Percentiles rank a stretch among this genome's conserved stretches.
Conservation (phyloP, 768 basidiomycete species). For the Suillus plorans region DNA sequence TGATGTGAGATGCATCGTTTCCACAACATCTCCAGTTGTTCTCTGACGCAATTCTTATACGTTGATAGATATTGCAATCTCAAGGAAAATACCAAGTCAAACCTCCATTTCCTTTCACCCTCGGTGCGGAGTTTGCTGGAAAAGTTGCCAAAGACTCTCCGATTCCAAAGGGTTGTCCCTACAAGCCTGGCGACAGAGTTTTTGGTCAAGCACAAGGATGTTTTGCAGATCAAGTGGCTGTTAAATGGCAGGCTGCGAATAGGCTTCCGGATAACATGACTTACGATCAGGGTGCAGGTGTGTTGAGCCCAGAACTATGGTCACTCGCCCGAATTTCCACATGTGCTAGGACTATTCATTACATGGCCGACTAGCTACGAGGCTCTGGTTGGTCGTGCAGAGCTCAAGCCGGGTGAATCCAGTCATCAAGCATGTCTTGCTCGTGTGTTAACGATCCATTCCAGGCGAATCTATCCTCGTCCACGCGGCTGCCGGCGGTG, state of each 20-base stretch:
- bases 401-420: slow-evolving; percentile 68
- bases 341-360: slow-evolving; percentile 62
- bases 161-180: slow-evolving; percentile 77
- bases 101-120: slow-evolving; percentile 80
- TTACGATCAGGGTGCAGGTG: slow-evolving; percentile 85
- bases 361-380: slow-evolving; percentile 96
- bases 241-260: slow-evolving; percentile 47
- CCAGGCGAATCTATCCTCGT: slow-evolving; percentile 90
- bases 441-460: slow-evolving; percentile 1
- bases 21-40: slow-evolving; percentile 15
- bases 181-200: slow-evolving; percentile 81
- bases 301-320: neutral
- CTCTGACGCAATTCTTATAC: neutral
- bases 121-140: slow-evolving; percentile 88
- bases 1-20: slow-evolving; percentile 39
- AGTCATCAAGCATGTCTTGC: neutral
- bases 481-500: slow-evolving; percentile 94
- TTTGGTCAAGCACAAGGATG: slow-evolving; percentile 82
- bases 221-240: slow-evolving; percentile 75
- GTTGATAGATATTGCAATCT: slow-evolving; percentile 68
- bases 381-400: slow-evolving; percentile 81
- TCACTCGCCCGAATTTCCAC: slow-evolving; percentile 5
- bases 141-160: slow-evolving; percentile 66
- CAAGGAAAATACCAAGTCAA: slow-evolving; percentile 90
- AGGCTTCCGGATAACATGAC: slow-evolving; percentile 74